Conservation (phyloP, 2,329 filamentous ascomycete genomes). For the Thermothelomyces thermophilus region DNA sequence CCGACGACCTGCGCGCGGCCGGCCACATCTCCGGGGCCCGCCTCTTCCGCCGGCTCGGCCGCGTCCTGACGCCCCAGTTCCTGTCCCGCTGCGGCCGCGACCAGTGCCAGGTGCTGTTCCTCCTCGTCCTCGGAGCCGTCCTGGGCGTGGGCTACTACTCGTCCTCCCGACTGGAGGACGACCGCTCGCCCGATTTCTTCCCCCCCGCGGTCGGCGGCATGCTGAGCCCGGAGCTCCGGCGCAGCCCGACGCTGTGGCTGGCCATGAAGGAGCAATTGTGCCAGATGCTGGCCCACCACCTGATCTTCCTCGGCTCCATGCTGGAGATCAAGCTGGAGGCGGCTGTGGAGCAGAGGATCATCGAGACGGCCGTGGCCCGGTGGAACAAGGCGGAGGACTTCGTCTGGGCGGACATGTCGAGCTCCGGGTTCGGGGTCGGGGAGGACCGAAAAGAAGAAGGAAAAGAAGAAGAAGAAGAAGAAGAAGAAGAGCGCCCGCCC, state of each 20-base stretch:
- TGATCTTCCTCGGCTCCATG: constrained; percentile 28
- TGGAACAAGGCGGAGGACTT: constrained; percentile 29
- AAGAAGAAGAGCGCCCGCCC: too few relatives aligned
- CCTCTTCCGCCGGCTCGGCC: constrained; percentile 28
- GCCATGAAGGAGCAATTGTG: constrained; percentile 30
- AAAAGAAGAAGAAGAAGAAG: neutral
- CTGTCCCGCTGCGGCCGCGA: constrained; percentile 21
- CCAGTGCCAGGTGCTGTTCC: constrained; percentile 27
- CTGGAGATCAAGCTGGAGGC: constrained; percentile 30
- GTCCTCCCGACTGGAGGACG: constrained; percentile 15
- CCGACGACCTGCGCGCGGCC: constrained; percentile 22
- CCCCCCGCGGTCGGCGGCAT: constrained; percentile 16
- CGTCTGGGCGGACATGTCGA: constrained; percentile 23
- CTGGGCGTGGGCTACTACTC: constrained; percentile 28
- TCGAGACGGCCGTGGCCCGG: constrained; percentile 26
- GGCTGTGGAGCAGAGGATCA: constrained; percentile 26
- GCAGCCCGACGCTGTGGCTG: constrained; percentile 30
- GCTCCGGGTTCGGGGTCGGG: too few relatives aligned
- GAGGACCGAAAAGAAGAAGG: too few relatives aligned
- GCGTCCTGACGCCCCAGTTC: constrained; percentile 29
- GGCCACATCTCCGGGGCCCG: constrained; percentile 26
- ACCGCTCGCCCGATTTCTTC: constrained; percentile 19
- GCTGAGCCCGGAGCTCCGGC: constrained; percentile 25
- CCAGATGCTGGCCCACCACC: constrained; percentile 30
- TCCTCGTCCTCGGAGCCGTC: constrained; percentile 27